Conservation (phyloP, 73 alveolate species). For the Symbiodinium natans region DNA sequence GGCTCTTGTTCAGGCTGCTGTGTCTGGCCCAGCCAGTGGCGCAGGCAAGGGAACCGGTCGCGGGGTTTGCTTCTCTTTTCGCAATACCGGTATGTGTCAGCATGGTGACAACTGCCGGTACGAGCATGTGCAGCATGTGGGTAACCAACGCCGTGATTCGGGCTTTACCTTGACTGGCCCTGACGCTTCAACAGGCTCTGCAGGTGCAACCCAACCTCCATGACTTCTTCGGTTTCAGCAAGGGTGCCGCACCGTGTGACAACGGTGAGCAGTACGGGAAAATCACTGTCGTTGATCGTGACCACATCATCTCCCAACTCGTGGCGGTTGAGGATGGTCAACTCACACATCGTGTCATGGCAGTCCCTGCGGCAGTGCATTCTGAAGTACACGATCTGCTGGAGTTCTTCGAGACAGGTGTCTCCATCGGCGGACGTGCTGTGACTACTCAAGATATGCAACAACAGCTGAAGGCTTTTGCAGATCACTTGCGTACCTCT, state of each 20-base stretch:
- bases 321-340: neutral
- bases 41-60: neutral
- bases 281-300: neutral
- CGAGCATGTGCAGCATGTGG: neutral
- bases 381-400: neutral
- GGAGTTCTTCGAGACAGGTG: neutral
- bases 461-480: neutral
- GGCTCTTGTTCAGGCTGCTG: neutral
- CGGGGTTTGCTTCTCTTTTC: neutral
- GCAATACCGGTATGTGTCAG: slow-evolving; percentile 7
- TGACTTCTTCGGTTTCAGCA: neutral
- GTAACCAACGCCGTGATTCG: neutral
- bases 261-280: neutral
- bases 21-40: neutral
- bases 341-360: neutral
- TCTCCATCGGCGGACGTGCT: neutral
- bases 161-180: neutral
- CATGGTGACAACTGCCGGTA: neutral
- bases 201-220: neutral
- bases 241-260: neutral
- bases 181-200: neutral
- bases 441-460: neutral
- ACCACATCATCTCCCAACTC: neutral
- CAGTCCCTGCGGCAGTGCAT: neutral
- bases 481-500: neutral